These are phyloP conservation scores for Erythrophleum fordii DNA, from an alignment of 306 rosid genomes.

Conservation along the genomic window DNA sequence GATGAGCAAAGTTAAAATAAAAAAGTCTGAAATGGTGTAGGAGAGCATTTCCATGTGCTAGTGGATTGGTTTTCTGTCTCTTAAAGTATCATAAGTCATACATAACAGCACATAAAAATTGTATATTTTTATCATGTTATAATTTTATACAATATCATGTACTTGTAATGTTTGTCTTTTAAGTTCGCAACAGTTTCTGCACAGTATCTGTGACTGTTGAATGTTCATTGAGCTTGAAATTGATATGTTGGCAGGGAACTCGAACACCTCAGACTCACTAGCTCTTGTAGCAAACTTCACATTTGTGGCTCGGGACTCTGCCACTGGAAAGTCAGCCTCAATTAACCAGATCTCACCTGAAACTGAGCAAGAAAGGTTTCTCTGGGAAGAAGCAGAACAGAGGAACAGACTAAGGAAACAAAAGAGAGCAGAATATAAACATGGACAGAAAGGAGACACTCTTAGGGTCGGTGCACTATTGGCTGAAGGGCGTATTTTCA, in stretches of 20 bases:
- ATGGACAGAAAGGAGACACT: conserved; percentile 44
- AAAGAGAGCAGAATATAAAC: conserved; percentile 50
- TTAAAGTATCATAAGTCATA: background rate
- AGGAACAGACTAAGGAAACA: conserved; percentile 68
- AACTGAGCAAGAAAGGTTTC: conserved; percentile 61
- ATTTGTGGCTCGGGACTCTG: conserved; percentile 82
- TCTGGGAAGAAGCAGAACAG: conserved; percentile 83
- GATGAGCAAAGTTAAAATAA: background rate
- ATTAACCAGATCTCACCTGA: conserved; percentile 70
- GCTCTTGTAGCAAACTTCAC: conserved; percentile 82
- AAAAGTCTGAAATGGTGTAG: conserved; percentile 2
- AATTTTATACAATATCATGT: conserved; percentile 24
- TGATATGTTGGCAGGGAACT: conserved; percentile 48
- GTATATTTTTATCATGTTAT: conserved; percentile 1
- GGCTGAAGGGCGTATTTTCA: conserved; percentile 76
- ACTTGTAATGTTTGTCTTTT: conserved; percentile 8
- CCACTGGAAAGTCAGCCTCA: conserved; percentile 69
- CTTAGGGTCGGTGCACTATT: conserved; percentile 63
- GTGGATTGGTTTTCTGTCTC: conserved; percentile 17
- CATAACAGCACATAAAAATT: conserved; percentile 1
- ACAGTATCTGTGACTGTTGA: conserved; percentile 16
- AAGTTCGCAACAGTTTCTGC: conserved; percentile 5
- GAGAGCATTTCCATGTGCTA: conserved; percentile 2
- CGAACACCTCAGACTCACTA: conserved; percentile 47
- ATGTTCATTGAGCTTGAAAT: conserved; percentile 5